Base-by-base conservation (phyloP, 257 asterid species). In the Pogostemon cablin region DNA sequence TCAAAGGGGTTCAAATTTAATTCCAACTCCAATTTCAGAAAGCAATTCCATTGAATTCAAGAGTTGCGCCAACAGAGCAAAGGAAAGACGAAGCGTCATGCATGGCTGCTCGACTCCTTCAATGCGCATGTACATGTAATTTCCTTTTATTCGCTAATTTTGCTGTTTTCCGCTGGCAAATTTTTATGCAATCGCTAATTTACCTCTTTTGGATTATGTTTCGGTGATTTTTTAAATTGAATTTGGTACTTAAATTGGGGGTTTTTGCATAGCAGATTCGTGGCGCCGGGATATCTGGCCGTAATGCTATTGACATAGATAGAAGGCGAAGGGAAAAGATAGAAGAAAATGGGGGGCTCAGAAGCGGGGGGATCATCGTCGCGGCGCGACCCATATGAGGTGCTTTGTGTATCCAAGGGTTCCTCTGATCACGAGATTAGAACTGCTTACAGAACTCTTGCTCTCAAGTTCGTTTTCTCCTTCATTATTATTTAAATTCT, bases 361-460 rank as follows among this genome's bases (percentile, higher is more conserved):
- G 60, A 54, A 75, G 71, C 76, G 86, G 95, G 75, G 90, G 93
- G 89, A 77, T 39, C 93, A 2, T 79, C 89, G 7, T 38, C 81
- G 77, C 78, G 98, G 54, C 78, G 90, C 69, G 96, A 92, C 72
- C 98, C 98, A 0, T 92, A 92, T 59, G 98, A 86, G 82, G 98
- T 92, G 78, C 80, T 92, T 67, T 77, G 80, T 38, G 98, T 90
- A 5, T 59, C 96, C 11, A 85, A 79, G 73, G 98, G 90, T 71
- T 81, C 96, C 61, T 81, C 96, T 73, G 98, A 92, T 76, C 96
- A 92, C 78, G 98, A 92, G 64, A 90, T 92, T 72, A 92, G 88
- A 80, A 83, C 96, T 75, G 93, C 98, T 68, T 92, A 92, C 60
- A 81, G 98, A 73, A 88, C 85, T 80, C 96, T 92, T 81, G 98